Base-by-base conservation (phyloP, 1,284 basidiomycete species). In the Stygiomarasmius scandens region DNA sequence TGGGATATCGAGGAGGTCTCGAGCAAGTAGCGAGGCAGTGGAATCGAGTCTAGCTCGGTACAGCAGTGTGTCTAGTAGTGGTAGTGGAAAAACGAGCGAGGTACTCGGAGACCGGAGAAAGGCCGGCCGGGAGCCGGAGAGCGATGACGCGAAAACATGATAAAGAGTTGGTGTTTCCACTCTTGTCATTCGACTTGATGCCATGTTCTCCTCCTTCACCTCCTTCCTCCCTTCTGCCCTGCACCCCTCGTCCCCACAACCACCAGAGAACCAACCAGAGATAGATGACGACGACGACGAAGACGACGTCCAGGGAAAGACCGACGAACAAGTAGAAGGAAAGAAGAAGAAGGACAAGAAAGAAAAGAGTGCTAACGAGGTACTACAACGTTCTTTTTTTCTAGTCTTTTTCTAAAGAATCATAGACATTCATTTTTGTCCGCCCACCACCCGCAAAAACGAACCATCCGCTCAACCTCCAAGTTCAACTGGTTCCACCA, bases 391-490 rank as follows among this genome's bases (percentile, higher is more conserved):
- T 94, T 93, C 72, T 88, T 92, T 59, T 84, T 93, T 64, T 92
- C 94, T 46, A 84, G 92, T 52, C 92, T 91, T 1, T 93, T 93
- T 1, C 90, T 94, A 0, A 84, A 89, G 12, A 89, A 89, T 12
- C 5, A 32, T 60, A 95, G 92, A 92, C 89, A 0, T 94, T 93
- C 72, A 88, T 92, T 59, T 84, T 93, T 65, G 92, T 94, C 47
- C 84, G 92, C 52, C 92, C 92, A 1, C 93, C 93, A 1, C 90
- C 94, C 0, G 84, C 89, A 14, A 89, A 89, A 69, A 82, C 86
- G 19, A 92, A 91, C 64, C 94, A 97, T 65, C 93, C 95, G 0
- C 79, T 96, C 49, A 97, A 96, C 70, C 81, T 98, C 1, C 96
- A 98, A 70, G 89, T 98, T 5, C 96, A 98, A 71, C 86, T 98